Conservation (phyloP, 305 asterid species). For the Rubia tinctorum region DNA sequence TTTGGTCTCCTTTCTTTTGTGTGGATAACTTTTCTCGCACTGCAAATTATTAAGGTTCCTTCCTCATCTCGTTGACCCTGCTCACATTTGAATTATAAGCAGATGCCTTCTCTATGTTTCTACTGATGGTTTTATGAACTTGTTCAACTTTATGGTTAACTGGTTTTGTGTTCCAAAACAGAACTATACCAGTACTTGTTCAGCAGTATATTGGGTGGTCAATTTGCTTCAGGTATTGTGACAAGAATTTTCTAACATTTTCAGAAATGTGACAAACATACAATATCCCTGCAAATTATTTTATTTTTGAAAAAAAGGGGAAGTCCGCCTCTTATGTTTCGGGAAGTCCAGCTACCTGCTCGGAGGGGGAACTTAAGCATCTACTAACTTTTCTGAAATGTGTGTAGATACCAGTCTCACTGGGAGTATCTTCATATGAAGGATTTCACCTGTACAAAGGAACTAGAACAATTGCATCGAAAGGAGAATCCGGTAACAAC, state of each 20-base stretch:
- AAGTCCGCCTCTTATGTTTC: neutral
- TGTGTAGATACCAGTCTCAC: constrained; percentile 76
- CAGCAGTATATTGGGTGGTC: constrained; percentile 75
- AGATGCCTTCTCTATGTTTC: neutral
- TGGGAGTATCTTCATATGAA: constrained; percentile 68
- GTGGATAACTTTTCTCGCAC: constrained; percentile 74
- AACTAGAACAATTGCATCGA: constrained; percentile 73
- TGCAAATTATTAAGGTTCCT: constrained; percentile 73
- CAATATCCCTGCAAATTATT: neutral
- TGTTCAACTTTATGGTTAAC: constrained; percentile 15
- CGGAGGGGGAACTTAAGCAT: neutral
- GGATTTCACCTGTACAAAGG: constrained; percentile 77
- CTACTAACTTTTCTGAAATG: neutral
- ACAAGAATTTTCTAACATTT: constrained; percentile 1
- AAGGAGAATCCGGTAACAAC: constrained; percentile 66
- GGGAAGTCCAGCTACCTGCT: neutral
- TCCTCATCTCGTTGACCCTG: constrained; percentile 10
- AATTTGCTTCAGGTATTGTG: constrained; percentile 78
- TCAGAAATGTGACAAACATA: neutral
- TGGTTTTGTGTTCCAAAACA: constrained; percentile 35
- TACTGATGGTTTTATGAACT: neutral
- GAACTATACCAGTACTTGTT: constrained; percentile 64
- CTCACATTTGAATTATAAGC: neutral
- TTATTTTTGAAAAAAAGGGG: no score
- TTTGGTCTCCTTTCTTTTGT: constrained; percentile 77